Base-by-base conservation (phyloP, 495 filamentous ascomycete species). In the Cladorrhinum samala region DNA sequence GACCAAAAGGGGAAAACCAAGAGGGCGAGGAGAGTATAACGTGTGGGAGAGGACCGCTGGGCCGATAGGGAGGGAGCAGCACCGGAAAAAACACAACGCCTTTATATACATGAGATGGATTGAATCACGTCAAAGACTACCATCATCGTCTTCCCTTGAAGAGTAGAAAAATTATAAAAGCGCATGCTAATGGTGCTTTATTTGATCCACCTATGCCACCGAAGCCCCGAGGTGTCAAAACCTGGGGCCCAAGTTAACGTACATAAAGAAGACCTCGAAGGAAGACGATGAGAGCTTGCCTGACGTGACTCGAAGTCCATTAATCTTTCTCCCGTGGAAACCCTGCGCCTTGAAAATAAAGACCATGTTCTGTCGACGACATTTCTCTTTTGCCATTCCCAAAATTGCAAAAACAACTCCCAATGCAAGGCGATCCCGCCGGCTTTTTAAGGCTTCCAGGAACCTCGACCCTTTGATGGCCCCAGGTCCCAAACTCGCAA, bases 241-340 rank as follows among this genome's bases (percentile, higher is more conserved):
- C 67, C 72, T 69, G 72, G 68, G 68, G 59, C 65, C 67, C 62
- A 67, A 66, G 72, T 80, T 89, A 89, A 89, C 86, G 83, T 91
- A 91, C 87, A 91, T 84, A 76, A 79, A 70, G 68, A 41, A 64
- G 73, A 75, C 74, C 78, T 78, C 77, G 41, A 61, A 64, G 72
- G 74, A 83, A 80, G 79, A 81, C 79, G 81, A 82, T 78, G 81
- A 82, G 78, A 77, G 77, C 77, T 73, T 76, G 75, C 73, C 77
- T 75, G 75, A 73, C 67, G 73, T 74, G 69, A 75, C 68, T 52
- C 67, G 50, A 69, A 60, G 55, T 57, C 65, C 62, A 65, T 62
- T 68, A 62, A 21, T 45, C 23, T 23, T 45, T 45, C 13, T 45
- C 14, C 55, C 47, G 64, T 64, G 67, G 58, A 49, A 59, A 58